Base-by-base conservation (phyloP, 2,329 filamentous ascomycete genomes). In the Metarhizium robertsii region DNA sequence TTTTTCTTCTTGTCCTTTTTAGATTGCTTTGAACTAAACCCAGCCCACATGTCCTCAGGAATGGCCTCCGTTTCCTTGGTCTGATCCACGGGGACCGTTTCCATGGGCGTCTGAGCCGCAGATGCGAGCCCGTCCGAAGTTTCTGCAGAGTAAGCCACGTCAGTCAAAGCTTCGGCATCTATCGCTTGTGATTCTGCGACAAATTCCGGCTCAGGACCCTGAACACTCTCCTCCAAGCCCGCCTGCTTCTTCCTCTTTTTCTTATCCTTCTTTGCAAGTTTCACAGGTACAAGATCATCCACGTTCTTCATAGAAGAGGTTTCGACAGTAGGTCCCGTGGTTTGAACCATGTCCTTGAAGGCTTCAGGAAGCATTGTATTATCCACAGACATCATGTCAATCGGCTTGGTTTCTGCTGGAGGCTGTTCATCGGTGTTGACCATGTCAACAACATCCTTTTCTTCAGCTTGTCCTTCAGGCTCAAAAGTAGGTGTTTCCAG, bases 1-100 rank as follows among this genome's bases (percentile, higher is more conserved):
- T 69, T 69, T 57, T 70, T 66, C 55, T 65, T 66, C 57, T 70
- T 68, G 56, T 67, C 64, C 57, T 66, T 68, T 57, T 68, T 63
- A 53, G 65, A 63, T 55, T 58, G 59, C 56, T 64, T 65, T 46
- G 60, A 60, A 61, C 60, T 64, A 52, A 63, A 64, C 60, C 63
- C 62, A 66, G 61, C 64, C 61, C 59, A 61, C 55, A 66, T 63
- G 60, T 66, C 64, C 62, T 66, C 61, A 60, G 64, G 61, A 62
- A 59, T 59, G 57, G 59, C 59, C 55, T 62, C 61, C 57, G 58
- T 57, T 55, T 63, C 49, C 40, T 47, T 50, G 3, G 42, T 34
- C 25, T 51, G 52, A 25, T 16, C 55, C 6, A 8, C 14, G 6
- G 13, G 18, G 16, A 45, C 10, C 42, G 20, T 20, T 25, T 54